Base-by-base conservation (phyloP, 495 filamentous ascomycete species). In the Thermothielavioides terrestris region DNA sequence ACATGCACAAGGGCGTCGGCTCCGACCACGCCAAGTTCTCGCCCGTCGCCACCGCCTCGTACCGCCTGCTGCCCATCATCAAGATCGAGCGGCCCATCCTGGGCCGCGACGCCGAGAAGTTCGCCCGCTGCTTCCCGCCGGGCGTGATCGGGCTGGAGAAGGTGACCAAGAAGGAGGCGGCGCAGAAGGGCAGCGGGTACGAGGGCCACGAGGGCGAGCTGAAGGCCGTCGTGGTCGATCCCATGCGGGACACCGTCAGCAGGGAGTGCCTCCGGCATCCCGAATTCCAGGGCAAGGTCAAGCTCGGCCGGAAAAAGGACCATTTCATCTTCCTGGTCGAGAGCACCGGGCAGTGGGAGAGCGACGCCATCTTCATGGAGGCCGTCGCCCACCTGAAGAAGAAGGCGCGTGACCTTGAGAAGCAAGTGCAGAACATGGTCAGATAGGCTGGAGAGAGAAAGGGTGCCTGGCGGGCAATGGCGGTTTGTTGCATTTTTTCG, bases 271-370 rank as follows among this genome's bases (percentile, higher is more conserved):
- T 97, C 57, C 77, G 94, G 35, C 91, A 99, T 62, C 79, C 81
- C 34, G 94, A 97, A 67, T 97, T 99, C 74, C 78, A 92, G 58
- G 85, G 76, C 50, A 97, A 94, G 75, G 94, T 99, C 45, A 90
- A 88, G 73, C 76, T 99, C 11, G 94, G 94, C 36, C 77, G 94
- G 25, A 69, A 87, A 34, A 71, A 85, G 52, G 94, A 99, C 69
- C 94, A 99, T 68, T 99, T 99, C 63, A 96, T 99, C 68, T 99
- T 89, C 76, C 82, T 78, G 47, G 74, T 99, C 6, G 94, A 99
- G 76, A 95, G 89, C 70, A 84, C 88, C 9, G 94, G 94, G 9
- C 92, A 97, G 68, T 91, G 86, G 65, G 80, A 88, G 22, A 92
- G 88, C 61, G 89, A 95, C 57, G 78, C 84, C 63, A 73, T 97